Evolutionary conservation across 2,329 filamentous ascomycete species (phyloP), one percentile per base, ranked within the genome.

Genomic region (Drechslerella coelobrocha): DNA sequence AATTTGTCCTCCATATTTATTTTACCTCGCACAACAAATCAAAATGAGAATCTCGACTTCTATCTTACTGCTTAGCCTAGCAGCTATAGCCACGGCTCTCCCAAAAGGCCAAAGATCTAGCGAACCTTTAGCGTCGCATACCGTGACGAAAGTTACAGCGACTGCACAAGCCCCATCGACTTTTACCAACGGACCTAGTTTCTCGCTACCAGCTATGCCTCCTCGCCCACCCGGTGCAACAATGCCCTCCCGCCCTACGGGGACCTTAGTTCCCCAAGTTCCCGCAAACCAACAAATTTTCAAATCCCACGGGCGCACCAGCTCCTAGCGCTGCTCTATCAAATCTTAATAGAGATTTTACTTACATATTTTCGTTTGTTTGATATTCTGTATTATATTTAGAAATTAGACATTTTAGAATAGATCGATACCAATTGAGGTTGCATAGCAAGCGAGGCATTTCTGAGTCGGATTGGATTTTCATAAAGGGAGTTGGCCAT

Each of bases 201-300:
- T 68, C 41, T 55, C 21, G 4, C 39, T 68, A 24, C 63, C 55
- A 2, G 17, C 41, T 1, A 47, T 56, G 17, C 63, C 41, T 24
- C 34, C 63, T 2, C 63, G 48, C 2, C 63, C 63, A 31, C 51
- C 63, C 27, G 50, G 23, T 3, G 55, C 50, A 4, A 68, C 55
- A 14, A 50, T 23, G 24, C 50, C 55, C 3, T 23, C 61, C 19
- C 60, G 21, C 27, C 60, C 52, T n/a, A 29, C 45, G 29, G 43
- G 21, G 2, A 45, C 19, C 14, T n/a, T n/a, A n/a, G n/a, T n/a
- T n/a, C 41, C 41, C 23, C 10, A 45, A 2, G 41, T n/a, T 45
- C 41, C 51, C 8, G 29, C 1, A 55, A 24, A 43, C n/a, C n/a
- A n/a, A n/a, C n/a, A n/a, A 37, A 8, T 37, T n/a, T 37, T 8